Evolutionary conservation across 2,329 filamentous ascomycete genomes (phyloP), one percentile per base, ranked within the genome.

Genomic region (Calonectria leucothoes): DNA sequence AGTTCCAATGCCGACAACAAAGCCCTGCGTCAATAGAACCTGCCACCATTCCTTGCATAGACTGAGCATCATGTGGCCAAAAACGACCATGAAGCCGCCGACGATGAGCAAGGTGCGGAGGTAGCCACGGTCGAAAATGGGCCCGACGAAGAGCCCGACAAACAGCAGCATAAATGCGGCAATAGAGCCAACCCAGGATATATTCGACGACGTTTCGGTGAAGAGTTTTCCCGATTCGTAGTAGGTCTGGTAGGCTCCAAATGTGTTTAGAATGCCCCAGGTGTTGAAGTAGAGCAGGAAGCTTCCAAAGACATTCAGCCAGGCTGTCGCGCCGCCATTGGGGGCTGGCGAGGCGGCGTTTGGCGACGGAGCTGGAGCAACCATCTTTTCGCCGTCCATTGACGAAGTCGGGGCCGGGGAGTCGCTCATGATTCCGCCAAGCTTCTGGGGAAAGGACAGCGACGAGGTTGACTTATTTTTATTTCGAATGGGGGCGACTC

Each of bases 81-180:
- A 82, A 6, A 88, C 84, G 7, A 87, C 81, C 6, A 88, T 73
- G 68, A 86, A 81, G 4, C 82, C 79, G 23, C 89, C 88, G 4
- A 78, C 74, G 3, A 82, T n/a, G 3, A 90, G 69, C 1, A 89
- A 80, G 6, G 77, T 73, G 14, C 83, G 82, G 42, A 88, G 84
- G 72, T 87, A 84, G 7, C 89, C 89, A 4, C 82, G 82, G 78
- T 91, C 89, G 63, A 85, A 87, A 0, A 89, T 75, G 0, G 86
- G 87, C 0, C 89, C 89, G 3, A 84, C 76, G 71, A 80, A 66
- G 70, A 78, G 39, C 48, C 79, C 81, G 2, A 78, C 72, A 74
- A 84, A 45, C 29, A 79, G 66, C n/a, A 90, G 82, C 5, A 90
- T 79, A 52, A 86, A 88, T 0, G 82, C 82, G 69, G 89, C 88